Evolutionary conservation across 805 yeast species (phyloP).

Genomic region (Ogataea philodendri): DNA sequence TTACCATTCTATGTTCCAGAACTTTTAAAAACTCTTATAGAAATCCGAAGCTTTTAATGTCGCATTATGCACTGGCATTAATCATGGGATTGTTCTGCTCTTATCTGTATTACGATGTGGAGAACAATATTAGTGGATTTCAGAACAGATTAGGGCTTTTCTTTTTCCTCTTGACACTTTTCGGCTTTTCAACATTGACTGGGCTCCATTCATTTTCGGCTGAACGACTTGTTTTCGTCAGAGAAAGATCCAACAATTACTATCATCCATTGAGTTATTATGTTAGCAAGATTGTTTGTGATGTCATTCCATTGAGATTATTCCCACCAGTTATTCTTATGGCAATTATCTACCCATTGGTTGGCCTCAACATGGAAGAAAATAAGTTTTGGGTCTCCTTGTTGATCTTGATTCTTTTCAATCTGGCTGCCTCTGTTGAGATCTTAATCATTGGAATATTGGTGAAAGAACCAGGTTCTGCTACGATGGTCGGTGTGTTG

Average conservation of each 20-base stretch:
- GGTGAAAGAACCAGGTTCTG: conserved; percentile 86
- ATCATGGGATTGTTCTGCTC: conserved; percentile 85
- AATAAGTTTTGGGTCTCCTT: conserved; percentile 71
- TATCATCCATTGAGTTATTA: conserved; percentile 87
- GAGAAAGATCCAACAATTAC: conserved; percentile 94
- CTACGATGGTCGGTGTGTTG: conserved; percentile 83
- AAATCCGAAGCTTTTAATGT: conserved; percentile 83
- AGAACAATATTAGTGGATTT: conserved; percentile 91
- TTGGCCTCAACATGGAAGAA: conserved; percentile 79
- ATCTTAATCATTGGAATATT: conserved; percentile 85
- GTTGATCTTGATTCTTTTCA: conserved; percentile 72
- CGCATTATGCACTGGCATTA: conserved; percentile 77
- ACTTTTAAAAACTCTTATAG: conserved; percentile 91
- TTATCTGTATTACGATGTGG: conserved; percentile 73
- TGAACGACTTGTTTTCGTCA: conserved; percentile 84
- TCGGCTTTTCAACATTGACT: conserved; percentile 92
- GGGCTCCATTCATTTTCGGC: conserved; percentile 85
- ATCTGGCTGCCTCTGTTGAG: conserved; percentile 80
- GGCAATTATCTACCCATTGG: conserved; percentile 82
- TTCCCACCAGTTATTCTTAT: conserved; percentile 87
- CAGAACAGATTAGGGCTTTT: conserved; percentile 93
- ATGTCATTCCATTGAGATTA: conserved; percentile 85
- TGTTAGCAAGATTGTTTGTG: conserved; percentile 81
- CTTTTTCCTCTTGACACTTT: conserved; percentile 84
- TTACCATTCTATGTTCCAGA: conserved; percentile 73